Evolutionary conservation across 1,139 yeast genomes (phyloP).

Genomic region (Scheffersomyces stambukii): DNA sequence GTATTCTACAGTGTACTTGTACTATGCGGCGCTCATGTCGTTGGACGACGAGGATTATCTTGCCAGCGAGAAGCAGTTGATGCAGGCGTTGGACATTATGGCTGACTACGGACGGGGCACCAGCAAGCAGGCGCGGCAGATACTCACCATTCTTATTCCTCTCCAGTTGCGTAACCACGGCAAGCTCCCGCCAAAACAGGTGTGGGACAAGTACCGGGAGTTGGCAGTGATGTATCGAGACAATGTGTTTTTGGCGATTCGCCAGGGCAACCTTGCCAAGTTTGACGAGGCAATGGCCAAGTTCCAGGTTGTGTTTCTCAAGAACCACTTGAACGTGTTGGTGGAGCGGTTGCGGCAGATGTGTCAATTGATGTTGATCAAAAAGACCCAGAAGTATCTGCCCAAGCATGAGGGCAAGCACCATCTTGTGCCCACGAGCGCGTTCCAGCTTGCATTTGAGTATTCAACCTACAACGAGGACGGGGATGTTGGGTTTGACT

Average conservation of each 20-base stretch:
- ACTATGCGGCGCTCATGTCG: constrained; percentile 60
- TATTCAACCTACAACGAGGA: constrained; percentile 21
- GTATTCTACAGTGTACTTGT: constrained; percentile 58
- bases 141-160: constrained; percentile 53
- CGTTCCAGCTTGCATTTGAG: constrained; percentile 46
- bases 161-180: constrained; percentile 43
- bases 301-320: constrained; percentile 50
- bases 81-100: constrained; percentile 41
- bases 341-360: constrained; percentile 51
- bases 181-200: constrained; percentile 31
- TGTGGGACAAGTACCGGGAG: constrained; percentile 45
- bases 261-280: constrained; percentile 48
- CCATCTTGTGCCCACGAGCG: constrained; percentile 46
- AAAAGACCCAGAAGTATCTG: constrained; percentile 41
- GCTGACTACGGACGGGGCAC: constrained; percentile 13
- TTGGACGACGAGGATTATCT: constrained; percentile 60
- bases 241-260: constrained; percentile 44
- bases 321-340: constrained; percentile 59
- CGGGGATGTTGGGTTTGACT: constrained; percentile 5
- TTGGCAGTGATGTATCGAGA: constrained; percentile 44
- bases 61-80: constrained; percentile 46
- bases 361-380: constrained; percentile 52
- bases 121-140: constrained; percentile 28
- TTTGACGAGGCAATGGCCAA: constrained; percentile 44
- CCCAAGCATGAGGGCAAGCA: constrained; percentile 29